Percentiles rank a stretch among this genome's conserved stretches.
Conservation (phyloP, 306 rosid species). For the Spatholobus suberectus region DNA sequence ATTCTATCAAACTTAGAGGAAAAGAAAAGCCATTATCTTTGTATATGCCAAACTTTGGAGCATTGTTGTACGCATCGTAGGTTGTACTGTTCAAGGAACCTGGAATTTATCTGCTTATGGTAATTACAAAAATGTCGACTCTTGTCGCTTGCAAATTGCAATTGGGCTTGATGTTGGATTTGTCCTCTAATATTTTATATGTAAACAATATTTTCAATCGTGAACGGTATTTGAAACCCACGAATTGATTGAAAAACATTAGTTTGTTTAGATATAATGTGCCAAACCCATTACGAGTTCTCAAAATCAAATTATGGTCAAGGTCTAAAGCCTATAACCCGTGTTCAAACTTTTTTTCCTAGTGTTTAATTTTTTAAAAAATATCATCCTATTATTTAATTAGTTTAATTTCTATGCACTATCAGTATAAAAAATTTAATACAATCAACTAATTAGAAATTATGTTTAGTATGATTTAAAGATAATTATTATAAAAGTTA, state of each 20-base stretch:
- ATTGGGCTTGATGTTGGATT: not conserved
- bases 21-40: not conserved
- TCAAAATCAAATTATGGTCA: not conserved
- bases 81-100: not conserved
- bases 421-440: no score
- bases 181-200: not conserved
- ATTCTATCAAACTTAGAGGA: slow-evolving; percentile 15
- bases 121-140: not conserved
- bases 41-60: not conserved
- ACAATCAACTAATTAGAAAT: no score
- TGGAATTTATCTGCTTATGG: not conserved
- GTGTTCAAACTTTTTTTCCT: not conserved
- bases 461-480: no score
- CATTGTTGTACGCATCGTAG: not conserved
- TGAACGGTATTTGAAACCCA: not conserved
- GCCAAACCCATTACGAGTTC: not conserved
- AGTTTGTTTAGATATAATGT: not conserved
- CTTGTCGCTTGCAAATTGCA: slow-evolving; percentile 11
- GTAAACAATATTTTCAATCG: not conserved
- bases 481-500: no score
- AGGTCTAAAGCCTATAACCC: not conserved
- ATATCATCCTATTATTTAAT: no score
- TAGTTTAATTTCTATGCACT: no score
- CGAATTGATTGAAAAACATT: not conserved
- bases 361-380: not conserved